A percentile compares a stretch with the other conserved stretches of the same genome.
These are phyloP conservation scores for Otatea glauca DNA, from an alignment of 176 grass and related monocot species.

Conservation along the genomic window DNA sequence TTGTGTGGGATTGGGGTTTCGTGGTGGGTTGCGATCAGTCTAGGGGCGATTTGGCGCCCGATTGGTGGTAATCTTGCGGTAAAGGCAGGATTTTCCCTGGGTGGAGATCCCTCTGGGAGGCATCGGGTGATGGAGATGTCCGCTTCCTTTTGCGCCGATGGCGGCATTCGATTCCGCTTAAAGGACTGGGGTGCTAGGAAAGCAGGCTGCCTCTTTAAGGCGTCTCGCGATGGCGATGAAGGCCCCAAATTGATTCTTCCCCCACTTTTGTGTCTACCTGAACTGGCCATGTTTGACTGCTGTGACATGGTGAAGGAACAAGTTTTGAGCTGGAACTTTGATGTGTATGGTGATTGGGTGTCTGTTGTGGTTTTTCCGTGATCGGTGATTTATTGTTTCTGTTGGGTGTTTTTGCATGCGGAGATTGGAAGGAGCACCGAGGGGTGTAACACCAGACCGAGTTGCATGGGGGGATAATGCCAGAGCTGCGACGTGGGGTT, in stretches of 20 bases:
- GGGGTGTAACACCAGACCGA: slow-evolving; percentile 38
- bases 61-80: slow-evolving; percentile 9
- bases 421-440: slow-evolving; percentile 37
- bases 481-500: slow-evolving; percentile 66
- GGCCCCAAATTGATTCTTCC: slow-evolving; percentile 26
- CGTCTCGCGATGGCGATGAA: slow-evolving; percentile 36
- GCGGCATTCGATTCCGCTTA: slow-evolving; percentile 50
- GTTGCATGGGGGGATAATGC: slow-evolving; percentile 81
- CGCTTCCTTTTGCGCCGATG: slow-evolving; percentile 26
- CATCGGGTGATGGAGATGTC: slow-evolving; percentile 44
- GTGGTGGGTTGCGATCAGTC: background rate
- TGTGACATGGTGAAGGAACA: slow-evolving; percentile 5
- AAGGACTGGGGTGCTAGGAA: slow-evolving; percentile 31
- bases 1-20: slow-evolving; percentile 17
- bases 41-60: slow-evolving; percentile 22
- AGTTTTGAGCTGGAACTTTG: slow-evolving; percentile 23
- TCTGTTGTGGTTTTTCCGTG: background rate
- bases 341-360: background rate
- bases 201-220: slow-evolving; percentile 41
- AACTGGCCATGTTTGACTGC: slow-evolving; percentile 15
- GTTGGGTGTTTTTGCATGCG: slow-evolving; percentile 32
- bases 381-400: slow-evolving; percentile 26
- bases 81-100: slow-evolving; percentile 42
- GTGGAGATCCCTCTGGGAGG: slow-evolving; percentile 39
- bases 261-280: slow-evolving; percentile 17